phyloP scores from a whole-genome alignment of 2,329 filamentous ascomycete species.

The Phaeosphaeriaceae sp. region DNA sequence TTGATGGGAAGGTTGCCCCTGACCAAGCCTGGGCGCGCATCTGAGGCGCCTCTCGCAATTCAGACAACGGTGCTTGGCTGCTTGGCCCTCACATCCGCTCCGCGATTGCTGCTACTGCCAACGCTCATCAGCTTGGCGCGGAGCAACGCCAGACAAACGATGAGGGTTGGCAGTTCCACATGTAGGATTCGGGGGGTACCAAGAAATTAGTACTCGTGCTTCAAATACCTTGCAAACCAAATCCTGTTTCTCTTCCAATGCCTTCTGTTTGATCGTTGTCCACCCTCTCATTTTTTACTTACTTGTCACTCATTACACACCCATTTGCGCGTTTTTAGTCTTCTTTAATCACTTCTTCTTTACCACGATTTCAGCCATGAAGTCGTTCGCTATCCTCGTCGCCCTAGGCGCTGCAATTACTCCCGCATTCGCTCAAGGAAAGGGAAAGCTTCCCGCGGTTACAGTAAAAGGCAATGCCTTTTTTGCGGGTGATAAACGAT shows the following conservation, averaged over 20 bases:
- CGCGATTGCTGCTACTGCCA: slow-evolving; percentile 36
- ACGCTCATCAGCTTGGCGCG: slow-evolving; percentile 39
- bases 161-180: slow-evolving; percentile 48
- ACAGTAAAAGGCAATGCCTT: slow-evolving; percentile 69
- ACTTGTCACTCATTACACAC: slow-evolving; percentile 48
- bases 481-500: slow-evolving; percentile 65
- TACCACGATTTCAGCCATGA: slow-evolving; percentile 33
- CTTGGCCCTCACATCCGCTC: slow-evolving; percentile 39
- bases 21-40: slow-evolving; percentile 43
- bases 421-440: slow-evolving; percentile 36
- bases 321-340: slow-evolving; percentile 26
- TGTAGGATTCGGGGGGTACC: slow-evolving; percentile 30
- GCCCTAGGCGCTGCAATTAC: slow-evolving; percentile 33
- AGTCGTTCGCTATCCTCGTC: slow-evolving; percentile 36
- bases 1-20: slow-evolving; percentile 33
- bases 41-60: slow-evolving; percentile 33
- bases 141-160: slow-evolving; percentile 36
- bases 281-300: slow-evolving; percentile 28
- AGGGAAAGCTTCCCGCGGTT: slow-evolving; percentile 58
- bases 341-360: slow-evolving; percentile 36
- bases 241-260: slow-evolving; percentile 29
- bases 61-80: slow-evolving; percentile 29
- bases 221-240: slow-evolving; percentile 40
- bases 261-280: slow-evolving; percentile 34
- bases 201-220: slow-evolving; percentile 35